Base-by-base conservation (phyloP, 2,329 filamentous ascomycete genomes). In the Waltergamsia citrina region DNA sequence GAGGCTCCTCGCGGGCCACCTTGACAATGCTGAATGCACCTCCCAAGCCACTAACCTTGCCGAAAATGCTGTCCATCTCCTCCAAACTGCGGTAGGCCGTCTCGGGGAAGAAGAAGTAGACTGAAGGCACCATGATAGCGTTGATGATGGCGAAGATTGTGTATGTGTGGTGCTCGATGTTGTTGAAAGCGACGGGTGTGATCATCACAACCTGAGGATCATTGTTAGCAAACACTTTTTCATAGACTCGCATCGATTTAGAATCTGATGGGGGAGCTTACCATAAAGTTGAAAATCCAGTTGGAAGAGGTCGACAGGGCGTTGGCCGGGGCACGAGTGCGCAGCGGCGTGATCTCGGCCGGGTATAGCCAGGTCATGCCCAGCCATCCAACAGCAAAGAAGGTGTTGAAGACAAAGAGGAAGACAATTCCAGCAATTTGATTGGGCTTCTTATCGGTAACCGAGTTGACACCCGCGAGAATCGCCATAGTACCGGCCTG, bases 111-210 rank as follows among this genome's bases (percentile, higher is more conserved):
- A 76, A 76, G 53, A 74, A 71, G 51, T 74, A 78, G 17, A 74
- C 60, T 4, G 55, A 59, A 1, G 73, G 72, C 0, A 76, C 62
- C 49, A 77, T 75, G 43, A 69, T 59, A 41, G 69, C 66, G 49
- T 80, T 80, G 56, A 81, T 76, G 29, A 76, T 65, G 9, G 76
- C 76, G 46, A 81, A 82, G 43, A 82, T 71, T 45, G 74, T 70
- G 51, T 81, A 80, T 0, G 75, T 79, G 45, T 73, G 60, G 55
- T 73, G 70, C 12, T 56, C 51, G 40, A 81, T 80, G 37, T 57
- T 70, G 37, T 66, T 56, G 41, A 78, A 74, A 2, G 71, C 63
- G 3, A 76, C 57, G 0, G 74, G 74, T 0, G 74, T 78, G 41
- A 78, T 69, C 67, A 78, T 77, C 35, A 79, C 74, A 18, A 78